Percentiles rank a stretch among this genome's conserved stretches.
These are phyloP conservation scores for Gossypium trilobum DNA, from an alignment of 441 rosid genomes.

Conservation along the genomic window DNA sequence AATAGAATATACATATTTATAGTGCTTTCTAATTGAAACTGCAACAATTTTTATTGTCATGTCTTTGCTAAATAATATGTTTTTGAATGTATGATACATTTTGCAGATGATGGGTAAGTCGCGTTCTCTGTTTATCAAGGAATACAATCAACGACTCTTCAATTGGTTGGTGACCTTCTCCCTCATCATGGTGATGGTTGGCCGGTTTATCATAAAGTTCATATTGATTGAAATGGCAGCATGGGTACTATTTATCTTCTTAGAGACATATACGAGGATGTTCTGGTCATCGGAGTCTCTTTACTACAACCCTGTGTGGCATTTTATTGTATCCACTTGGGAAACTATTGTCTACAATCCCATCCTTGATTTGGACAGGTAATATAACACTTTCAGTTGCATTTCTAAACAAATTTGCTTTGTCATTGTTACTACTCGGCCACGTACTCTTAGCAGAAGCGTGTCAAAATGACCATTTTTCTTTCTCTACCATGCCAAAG, in stretches of 20 bases:
- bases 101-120: constrained; percentile 87
- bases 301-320: constrained; percentile 92
- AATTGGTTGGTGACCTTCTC: constrained; percentile 96
- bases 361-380: constrained; percentile 95
- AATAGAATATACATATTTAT: neutral
- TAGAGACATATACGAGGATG: constrained; percentile 92
- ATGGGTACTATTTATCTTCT: constrained; percentile 88
- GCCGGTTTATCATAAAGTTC: constrained; percentile 83
- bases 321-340: constrained; percentile 81
- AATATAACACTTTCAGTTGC: constrained; percentile 1
- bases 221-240: constrained; percentile 85
- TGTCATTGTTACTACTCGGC: neutral
- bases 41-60: neutral
- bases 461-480: neutral
- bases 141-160: constrained; percentile 86
- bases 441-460: neutral
- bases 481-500: neutral
- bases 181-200: constrained; percentile 85
- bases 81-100: neutral
- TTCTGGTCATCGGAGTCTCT: constrained; percentile 96
- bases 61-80: neutral
- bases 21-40: neutral
- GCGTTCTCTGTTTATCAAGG: constrained; percentile 72
- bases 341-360: constrained; percentile 90
- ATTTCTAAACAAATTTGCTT: neutral